Conservation (phyloP, 495 filamentous ascomycete species). For the Podospora bellae-mahoneyi region DNA sequence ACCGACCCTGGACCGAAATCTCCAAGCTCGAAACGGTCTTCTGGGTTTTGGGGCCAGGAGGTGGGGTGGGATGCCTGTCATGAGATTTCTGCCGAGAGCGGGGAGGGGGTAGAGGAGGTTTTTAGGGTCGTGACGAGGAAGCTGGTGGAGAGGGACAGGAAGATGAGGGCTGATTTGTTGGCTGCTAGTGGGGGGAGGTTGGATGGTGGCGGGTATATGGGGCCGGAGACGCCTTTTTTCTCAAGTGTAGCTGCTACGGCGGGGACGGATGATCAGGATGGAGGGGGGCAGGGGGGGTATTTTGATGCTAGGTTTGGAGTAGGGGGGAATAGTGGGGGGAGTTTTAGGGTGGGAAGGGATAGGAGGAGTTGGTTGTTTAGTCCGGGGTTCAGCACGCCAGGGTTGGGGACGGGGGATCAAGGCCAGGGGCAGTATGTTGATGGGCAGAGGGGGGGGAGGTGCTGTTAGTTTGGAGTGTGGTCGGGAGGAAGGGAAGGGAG, state of each 20-base stretch:
- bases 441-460: conserved; percentile 9
- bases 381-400: conserved; percentile 51
- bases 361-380: conserved; percentile 59
- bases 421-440: conserved; percentile 35
- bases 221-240: background rate
- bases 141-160: conserved; percentile 85
- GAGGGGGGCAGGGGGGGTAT: conserved; percentile 37
- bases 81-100: conserved; percentile 90
- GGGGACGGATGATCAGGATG: conserved; percentile 19
- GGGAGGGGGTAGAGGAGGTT: conserved; percentile 95
- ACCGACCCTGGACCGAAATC: conserved; percentile 50
- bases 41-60: conserved; percentile 87
- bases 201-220: background rate
- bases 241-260: background rate
- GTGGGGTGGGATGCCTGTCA: conserved; percentile 95
- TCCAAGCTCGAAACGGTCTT: conserved; percentile 72
- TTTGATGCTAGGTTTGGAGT: conserved; percentile 36
- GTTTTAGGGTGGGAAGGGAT: conserved; percentile 61
- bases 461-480: conserved; percentile 12
- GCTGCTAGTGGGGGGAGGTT: conserved; percentile 41
- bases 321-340: conserved; percentile 45
- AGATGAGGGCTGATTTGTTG: conserved; percentile 55
- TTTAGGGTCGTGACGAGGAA: conserved; percentile 93
- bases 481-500: background rate
- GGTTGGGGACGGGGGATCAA: conserved; percentile 29